Evolutionary conservation across 352 stramenopile genomes (phyloP), one percentile per base, ranked within the genome.

Genomic region (Phytophthora cryptogea): DNA sequence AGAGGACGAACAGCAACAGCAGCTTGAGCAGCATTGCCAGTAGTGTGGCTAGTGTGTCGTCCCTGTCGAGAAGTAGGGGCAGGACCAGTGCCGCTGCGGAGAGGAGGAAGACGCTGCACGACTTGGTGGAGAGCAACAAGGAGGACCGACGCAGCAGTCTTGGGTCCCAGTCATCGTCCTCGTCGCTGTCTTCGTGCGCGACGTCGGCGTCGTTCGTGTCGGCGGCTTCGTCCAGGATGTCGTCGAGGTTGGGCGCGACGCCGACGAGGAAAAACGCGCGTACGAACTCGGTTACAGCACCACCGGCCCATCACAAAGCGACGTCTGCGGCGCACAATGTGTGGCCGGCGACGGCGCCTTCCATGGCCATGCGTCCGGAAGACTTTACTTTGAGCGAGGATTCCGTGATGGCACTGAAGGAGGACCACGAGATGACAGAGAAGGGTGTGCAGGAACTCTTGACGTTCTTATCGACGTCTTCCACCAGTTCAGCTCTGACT

Each of bases 371-470:
- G 30, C 61, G 70, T 10, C 66, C 65, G n/a, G 63, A 71, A 30
- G 70, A 86, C n/a, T 83, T 86, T 51, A 72, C 62, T 26, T 35
- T 84, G 32, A 76, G 72, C 35, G 54, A 76, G 23, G 57, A 70
- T 30, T 70, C 63, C 4, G 59, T 91, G 6, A 66, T 80, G 47
- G 76, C 80, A n/a, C 61, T 91, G 28, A 88, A 85, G 59, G 70
- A 81, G n/a, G 80, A 88, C 23, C 83, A 92, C 48, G 68, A 76
- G 5, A 54, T 88, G 36, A 74, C 83, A 0, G 83, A 88, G 32
- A 74, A 82, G 51, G 83, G 74, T 0, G 80, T 89, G 3, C 70
- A 83, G 35, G 72, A 89, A 37, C 51, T 92, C n/a, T 66, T 92
- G 26, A 80, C 66, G 32, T 76, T 78, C 5, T 45, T 80, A 17